A percentile compares a stretch with the other conserved stretches of the same genome.
These are phyloP conservation scores for Sonneratia caseolaris DNA, from an alignment of 345 rosid species.

Conservation along the genomic window DNA sequence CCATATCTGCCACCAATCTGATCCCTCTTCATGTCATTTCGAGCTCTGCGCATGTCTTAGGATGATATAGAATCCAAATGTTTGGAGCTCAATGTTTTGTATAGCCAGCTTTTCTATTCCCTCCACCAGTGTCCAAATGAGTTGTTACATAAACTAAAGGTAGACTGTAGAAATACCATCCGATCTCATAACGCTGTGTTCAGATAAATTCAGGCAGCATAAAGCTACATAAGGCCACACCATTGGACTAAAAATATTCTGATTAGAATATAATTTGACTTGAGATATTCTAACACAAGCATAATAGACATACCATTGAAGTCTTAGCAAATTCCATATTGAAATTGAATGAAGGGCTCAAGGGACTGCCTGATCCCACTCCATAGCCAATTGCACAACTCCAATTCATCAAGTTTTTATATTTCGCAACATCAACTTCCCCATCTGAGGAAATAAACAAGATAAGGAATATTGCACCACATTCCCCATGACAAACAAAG, in stretches of 20 bases:
- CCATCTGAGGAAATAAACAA: slow-evolving; percentile 37
- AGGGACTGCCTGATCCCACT: slow-evolving; percentile 71
- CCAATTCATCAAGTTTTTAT: slow-evolving; percentile 60
- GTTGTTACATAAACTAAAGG: not conserved
- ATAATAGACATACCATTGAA: slow-evolving; percentile 47
- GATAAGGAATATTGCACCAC: not conserved
- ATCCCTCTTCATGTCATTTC: not conserved
- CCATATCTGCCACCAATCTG: not conserved
- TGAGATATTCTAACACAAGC: not conserved
- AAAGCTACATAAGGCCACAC: not conserved
- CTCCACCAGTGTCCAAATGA: not conserved
- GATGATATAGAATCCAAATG: not conserved
- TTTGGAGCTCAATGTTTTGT: not conserved
- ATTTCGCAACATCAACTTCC: slow-evolving; percentile 35
- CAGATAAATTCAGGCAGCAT: not conserved
- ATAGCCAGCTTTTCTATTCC: not conserved
- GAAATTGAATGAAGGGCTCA: slow-evolving; percentile 83
- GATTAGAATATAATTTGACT: not conserved
- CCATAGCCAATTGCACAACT: slow-evolving; percentile 86
- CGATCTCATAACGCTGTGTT: not conserved
- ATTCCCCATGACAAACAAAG: not conserved
- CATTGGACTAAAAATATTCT: too few species aligned
- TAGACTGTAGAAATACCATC: not conserved
- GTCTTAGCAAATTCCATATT: slow-evolving; percentile 67
- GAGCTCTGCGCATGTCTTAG: not conserved